These are phyloP conservation scores for Hyphopichia khmerensis DNA, from an alignment of 1,139 yeast species.

Conservation along the genomic window DNA sequence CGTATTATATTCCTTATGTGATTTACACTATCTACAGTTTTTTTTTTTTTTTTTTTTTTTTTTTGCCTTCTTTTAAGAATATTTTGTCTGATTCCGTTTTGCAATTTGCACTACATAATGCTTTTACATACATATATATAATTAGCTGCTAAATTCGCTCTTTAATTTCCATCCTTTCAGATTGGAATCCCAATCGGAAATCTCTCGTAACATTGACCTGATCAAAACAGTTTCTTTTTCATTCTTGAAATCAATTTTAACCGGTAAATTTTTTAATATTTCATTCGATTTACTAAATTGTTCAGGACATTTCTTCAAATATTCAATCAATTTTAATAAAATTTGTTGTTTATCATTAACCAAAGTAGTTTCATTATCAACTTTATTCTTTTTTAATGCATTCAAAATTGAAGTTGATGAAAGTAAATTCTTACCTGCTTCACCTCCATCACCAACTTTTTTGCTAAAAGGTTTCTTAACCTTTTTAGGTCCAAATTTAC, in stretches of 20 bases:
- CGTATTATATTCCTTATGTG: no score
- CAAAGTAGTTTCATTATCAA: conserved; percentile 9
- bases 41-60: not conserved
- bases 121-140: no score
- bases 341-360: conserved; percentile 26
- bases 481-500: conserved; percentile 39
- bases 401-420: conserved; percentile 32
- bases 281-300: conserved; percentile 56
- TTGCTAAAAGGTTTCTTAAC: not conserved
- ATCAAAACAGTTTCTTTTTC: conserved; percentile 61
- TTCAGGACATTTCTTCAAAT: conserved; percentile 32
- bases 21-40: no score
- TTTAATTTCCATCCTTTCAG: conserved; percentile 66
- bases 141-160: not conserved
- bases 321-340: conserved; percentile 33
- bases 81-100: no score
- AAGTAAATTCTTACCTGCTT: conserved; percentile 8
- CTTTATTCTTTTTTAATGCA: conserved; percentile 40
- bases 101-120: no score
- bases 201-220: conserved; percentile 65
- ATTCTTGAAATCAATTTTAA: conserved; percentile 42
- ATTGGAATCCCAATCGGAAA: conserved; percentile 65
- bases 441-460: no score
- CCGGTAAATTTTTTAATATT: conserved; percentile 41
- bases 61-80: not conserved